A percentile compares a stretch with the other conserved stretches of the same genome.
phyloP scores from a whole-genome alignment of 495 filamentous ascomycete genomes.

The Neurospora terricola region DNA sequence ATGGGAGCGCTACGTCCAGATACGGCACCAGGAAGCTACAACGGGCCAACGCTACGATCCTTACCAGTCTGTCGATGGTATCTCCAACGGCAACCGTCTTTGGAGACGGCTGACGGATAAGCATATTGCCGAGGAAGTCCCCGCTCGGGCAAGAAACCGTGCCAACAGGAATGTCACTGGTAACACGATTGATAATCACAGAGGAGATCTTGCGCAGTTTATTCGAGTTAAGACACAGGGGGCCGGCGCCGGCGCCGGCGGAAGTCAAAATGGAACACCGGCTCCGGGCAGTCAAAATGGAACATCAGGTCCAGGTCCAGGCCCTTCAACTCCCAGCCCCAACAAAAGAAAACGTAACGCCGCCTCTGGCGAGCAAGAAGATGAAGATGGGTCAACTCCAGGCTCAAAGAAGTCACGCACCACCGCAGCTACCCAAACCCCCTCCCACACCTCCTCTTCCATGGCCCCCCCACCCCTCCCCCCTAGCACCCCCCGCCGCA shows the following conservation, averaged over 20 bases:
- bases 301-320: not conserved
- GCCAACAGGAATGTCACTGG: slow-evolving; percentile 3
- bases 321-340: not conserved
- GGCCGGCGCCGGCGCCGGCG: too few relatives aligned
- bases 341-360: not conserved
- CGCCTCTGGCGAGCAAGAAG: not conserved
- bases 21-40: not conserved
- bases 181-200: slow-evolving; percentile 27
- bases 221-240: slow-evolving; percentile 2
- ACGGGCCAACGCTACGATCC: not conserved
- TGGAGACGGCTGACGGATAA: slow-evolving; percentile 16
- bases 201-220: slow-evolving; percentile 23
- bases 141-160: slow-evolving; percentile 16
- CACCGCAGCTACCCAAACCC: too few relatives aligned
- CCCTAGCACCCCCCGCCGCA: not conserved
- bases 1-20: not conserved
- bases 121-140: slow-evolving; percentile 16
- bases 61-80: not conserved
- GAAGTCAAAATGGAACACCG: not conserved
- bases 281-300: not conserved
- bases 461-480: not conserved
- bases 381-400: not conserved
- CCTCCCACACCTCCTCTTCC: too few relatives aligned
- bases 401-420: not conserved
- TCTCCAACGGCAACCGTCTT: slow-evolving; percentile 13